Conservation (phyloP, 1,284 basidiomycete genomes). For the Phellinidium pouzarii region DNA sequence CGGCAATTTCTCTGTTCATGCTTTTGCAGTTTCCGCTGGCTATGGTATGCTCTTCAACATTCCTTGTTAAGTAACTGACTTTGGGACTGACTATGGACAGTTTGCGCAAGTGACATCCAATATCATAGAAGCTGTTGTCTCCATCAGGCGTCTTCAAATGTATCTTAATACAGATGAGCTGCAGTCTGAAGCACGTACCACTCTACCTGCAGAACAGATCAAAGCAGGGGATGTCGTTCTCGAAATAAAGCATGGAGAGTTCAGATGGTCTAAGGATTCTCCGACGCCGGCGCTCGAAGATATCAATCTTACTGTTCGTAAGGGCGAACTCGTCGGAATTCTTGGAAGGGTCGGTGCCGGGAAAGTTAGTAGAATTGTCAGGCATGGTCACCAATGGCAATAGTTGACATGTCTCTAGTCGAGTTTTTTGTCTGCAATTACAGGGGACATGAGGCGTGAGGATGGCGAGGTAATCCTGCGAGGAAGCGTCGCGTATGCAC, state of each 20-base stretch:
- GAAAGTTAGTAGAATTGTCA: slow-evolving; percentile 47
- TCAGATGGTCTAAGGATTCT: slow-evolving; percentile 63
- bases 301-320: slow-evolving; percentile 69
- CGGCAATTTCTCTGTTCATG: slow-evolving; percentile 89
- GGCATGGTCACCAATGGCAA: not conserved
- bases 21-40: slow-evolving; percentile 84
- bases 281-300: slow-evolving; percentile 65
- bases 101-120: slow-evolving; percentile 68
- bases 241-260: slow-evolving; percentile 52
- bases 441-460: slow-evolving; percentile 82
- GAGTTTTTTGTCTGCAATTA: slow-evolving; percentile 66
- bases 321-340: slow-evolving; percentile 84
- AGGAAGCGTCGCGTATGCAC: slow-evolving; percentile 83
- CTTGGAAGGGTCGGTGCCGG: slow-evolving; percentile 91
- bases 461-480: slow-evolving; percentile 69
- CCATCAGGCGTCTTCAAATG: slow-evolving; percentile 69
- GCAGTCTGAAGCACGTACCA: slow-evolving; percentile 62
- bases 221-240: slow-evolving; percentile 47
- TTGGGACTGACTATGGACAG: slow-evolving; percentile 29
- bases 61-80: not conserved
- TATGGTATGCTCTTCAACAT: slow-evolving; percentile 70
- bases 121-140: slow-evolving; percentile 83
- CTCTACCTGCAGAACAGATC: slow-evolving; percentile 39
- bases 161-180: slow-evolving; percentile 81
- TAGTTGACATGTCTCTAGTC: slow-evolving; percentile 34